Conservation (phyloP, 2,329 filamentous ascomycete species). For the Zymoseptoria tritici region DNA sequence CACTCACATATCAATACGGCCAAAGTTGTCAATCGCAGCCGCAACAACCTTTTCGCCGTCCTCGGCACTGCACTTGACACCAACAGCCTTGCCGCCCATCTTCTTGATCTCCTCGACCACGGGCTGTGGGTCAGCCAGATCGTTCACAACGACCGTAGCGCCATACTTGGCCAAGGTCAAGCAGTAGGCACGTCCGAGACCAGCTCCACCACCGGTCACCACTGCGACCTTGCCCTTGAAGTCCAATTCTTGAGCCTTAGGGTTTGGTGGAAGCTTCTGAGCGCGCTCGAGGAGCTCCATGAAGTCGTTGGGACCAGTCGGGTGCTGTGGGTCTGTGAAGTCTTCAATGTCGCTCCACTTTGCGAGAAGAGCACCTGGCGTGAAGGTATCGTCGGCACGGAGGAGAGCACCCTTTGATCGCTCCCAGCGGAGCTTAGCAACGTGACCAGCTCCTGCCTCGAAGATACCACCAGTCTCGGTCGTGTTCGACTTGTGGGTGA, state of each 20-base stretch:
- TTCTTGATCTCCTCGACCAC: slow-evolving; percentile 91
- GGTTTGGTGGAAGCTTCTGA: slow-evolving; percentile 65
- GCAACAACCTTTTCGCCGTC: slow-evolving; percentile 89
- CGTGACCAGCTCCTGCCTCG: slow-evolving; percentile 85
- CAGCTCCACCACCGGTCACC: slow-evolving; percentile 80
- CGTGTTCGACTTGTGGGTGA: slow-evolving; percentile 79
- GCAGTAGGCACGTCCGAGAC: slow-evolving; percentile 84
- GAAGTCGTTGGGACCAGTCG: slow-evolving; percentile 80
- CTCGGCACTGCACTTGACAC: slow-evolving; percentile 88
- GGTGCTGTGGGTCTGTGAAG: slow-evolving; percentile 77
- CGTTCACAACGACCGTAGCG: slow-evolving; percentile 86
- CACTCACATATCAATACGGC: slow-evolving; percentile 70
- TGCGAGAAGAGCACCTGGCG: slow-evolving; percentile 76
- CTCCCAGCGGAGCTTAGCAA: slow-evolving; percentile 94
- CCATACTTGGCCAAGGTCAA: slow-evolving; percentile 80
- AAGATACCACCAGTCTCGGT: slow-evolving; percentile 82
- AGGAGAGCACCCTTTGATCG: slow-evolving; percentile 80
- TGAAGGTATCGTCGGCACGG: slow-evolving; percentile 81
- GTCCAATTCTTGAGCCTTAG: slow-evolving; percentile 64
- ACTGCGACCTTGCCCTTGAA: slow-evolving; percentile 81
- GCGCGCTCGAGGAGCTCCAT: slow-evolving; percentile 77
- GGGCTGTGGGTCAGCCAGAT: slow-evolving; percentile 82
- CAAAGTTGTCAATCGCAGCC: slow-evolving; percentile 85
- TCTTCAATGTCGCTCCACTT: slow-evolving; percentile 85
- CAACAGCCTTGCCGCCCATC: slow-evolving; percentile 78